A percentile compares a stretch with the other conserved stretches of the same genome.
Evolutionary conservation across 176 grass and related monocot species (phyloP).

Genomic region (Avena insularis): DNA sequence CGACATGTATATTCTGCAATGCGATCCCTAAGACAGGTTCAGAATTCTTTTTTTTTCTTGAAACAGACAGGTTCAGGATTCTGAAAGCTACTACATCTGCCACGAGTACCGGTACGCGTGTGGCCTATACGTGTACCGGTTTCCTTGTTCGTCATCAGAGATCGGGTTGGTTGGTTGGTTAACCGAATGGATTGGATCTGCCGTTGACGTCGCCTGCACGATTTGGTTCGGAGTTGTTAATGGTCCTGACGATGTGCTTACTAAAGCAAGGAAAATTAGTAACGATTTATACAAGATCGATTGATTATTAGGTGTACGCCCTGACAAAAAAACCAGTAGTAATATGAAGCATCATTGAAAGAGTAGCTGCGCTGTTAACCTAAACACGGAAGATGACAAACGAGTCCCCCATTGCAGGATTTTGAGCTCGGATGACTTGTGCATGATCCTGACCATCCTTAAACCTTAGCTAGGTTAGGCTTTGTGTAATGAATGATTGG

Average conservation of each 20-base stretch:
- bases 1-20: not conserved
- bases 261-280: not conserved
- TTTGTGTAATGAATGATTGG: not conserved
- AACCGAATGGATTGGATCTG: not conserved
- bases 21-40: not conserved
- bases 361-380: constrained; percentile 19
- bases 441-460: not conserved
- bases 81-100: not conserved
- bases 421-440: not conserved
- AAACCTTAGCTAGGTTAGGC: not conserved
- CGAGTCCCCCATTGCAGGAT: no score
- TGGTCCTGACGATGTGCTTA: not conserved
- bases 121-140: not conserved
- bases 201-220: constrained; percentile 35
- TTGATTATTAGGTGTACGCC: not conserved
- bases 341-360: not conserved
- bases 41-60: not conserved
- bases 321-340: not conserved
- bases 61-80: no score
- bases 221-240: constrained; percentile 26
- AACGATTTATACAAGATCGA: not conserved
- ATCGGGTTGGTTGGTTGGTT: not conserved
- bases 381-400: not conserved
- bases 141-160: not conserved
- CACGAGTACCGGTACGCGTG: not conserved